Conservation (phyloP, 106 monocot species). For the Dendrobium chrysotoxum region DNA sequence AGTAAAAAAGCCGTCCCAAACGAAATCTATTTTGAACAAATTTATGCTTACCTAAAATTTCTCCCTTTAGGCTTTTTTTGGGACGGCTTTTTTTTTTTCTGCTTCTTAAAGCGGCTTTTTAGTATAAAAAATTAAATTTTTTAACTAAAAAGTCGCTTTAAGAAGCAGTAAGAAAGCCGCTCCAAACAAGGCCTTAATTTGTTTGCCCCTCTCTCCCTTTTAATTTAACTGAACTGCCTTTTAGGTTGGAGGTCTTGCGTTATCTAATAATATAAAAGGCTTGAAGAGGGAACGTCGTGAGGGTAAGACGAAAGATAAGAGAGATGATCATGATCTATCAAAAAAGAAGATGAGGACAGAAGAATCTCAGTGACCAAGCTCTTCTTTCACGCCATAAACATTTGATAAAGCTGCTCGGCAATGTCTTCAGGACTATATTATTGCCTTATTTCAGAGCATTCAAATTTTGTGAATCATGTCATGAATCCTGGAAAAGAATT, state of each 20-base stretch:
- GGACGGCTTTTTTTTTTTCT: too few species aligned
- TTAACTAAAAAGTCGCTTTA: too few species aligned
- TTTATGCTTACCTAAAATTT: too few species aligned
- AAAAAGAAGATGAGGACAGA: conserved; percentile 40
- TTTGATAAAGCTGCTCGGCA: background rate
- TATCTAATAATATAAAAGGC: conserved; percentile 57
- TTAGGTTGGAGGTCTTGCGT: conserved; percentile 50
- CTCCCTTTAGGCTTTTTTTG: too few species aligned
- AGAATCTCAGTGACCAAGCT: conserved; percentile 9
- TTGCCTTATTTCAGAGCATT: background rate
- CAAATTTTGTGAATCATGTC: background rate
- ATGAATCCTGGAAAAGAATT: background rate
- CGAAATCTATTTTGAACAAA: too few species aligned
- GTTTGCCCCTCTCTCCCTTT: background rate
- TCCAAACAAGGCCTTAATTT: too few species aligned
- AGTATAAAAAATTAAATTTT: too few species aligned
- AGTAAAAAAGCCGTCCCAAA: too few species aligned
- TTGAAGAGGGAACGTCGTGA: conserved; percentile 81
- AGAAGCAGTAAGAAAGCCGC: too few species aligned
- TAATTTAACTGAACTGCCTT: conserved; percentile 5
- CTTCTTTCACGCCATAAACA: background rate
- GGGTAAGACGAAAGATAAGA: conserved; percentile 36
- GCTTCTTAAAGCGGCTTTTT: too few species aligned
- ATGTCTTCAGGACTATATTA: background rate
- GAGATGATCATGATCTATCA: conserved; percentile 6